Evolutionary conservation across 805 yeast species (phyloP).

Genomic region (Teunomyces barrocoloradensis): DNA sequence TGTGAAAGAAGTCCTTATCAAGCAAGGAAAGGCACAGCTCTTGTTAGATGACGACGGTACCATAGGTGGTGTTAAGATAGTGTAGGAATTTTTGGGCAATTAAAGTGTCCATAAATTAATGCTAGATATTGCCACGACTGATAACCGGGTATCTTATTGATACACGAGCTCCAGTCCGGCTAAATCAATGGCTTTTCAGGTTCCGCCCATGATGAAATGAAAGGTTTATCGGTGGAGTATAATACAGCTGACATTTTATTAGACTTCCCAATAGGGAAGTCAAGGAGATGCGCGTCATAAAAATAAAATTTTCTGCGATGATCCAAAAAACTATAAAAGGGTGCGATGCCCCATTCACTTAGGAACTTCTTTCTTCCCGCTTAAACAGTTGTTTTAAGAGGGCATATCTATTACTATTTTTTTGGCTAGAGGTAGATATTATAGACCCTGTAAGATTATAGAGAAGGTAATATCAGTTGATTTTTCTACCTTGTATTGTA

Average conservation of each 20-base stretch:
- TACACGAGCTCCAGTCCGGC: constrained; percentile 2
- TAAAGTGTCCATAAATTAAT: neutral
- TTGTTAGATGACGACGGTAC: constrained; percentile 64
- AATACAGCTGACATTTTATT: constrained; percentile 7
- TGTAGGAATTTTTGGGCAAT: constrained; percentile 22
- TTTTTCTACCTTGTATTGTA: neutral
- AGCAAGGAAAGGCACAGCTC: constrained; percentile 69
- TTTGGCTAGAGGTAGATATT: neutral
- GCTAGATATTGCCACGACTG: neutral
- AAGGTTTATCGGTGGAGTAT: constrained; percentile 9
- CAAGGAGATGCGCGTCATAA: constrained; percentile 1
- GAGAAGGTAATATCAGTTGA: neutral
- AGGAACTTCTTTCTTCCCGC: constrained; percentile 41
- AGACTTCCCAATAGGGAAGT: constrained; percentile 4
- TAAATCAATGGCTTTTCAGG: constrained; percentile 9
- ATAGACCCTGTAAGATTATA: constrained; percentile 2
- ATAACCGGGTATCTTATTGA: constrained; percentile 3
- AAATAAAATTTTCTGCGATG: constrained; percentile 4
- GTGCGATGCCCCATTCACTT: constrained; percentile 4
- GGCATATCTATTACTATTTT: constrained; percentile 25
- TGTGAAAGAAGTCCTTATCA: constrained; percentile 53
- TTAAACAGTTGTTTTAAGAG: constrained; percentile 42
- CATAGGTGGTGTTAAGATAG: constrained; percentile 77
- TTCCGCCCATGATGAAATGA: constrained; percentile 5
- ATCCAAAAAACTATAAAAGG: constrained; percentile 10